Percentiles rank a stretch among this genome's conserved stretches.
Evolutionary conservation across 148 eudicot genomes (phyloP).

Genomic region (Cornus florida): DNA sequence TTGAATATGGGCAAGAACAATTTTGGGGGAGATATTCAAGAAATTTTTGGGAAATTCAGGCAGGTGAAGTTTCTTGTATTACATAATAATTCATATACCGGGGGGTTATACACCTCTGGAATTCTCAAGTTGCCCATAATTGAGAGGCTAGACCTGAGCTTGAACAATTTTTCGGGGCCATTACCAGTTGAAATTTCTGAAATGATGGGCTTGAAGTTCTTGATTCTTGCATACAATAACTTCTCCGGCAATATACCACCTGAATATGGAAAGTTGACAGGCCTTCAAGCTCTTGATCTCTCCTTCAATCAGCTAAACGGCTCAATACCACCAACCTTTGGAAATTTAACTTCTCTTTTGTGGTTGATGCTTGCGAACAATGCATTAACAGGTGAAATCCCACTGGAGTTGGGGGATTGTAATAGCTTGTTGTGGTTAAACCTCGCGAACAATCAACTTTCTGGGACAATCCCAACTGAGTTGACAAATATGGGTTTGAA

Average conservation of each 20-base stretch:
- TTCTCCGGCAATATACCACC: conserved; percentile 69
- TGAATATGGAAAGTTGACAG: conserved; percentile 56
- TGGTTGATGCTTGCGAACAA: conserved; percentile 97
- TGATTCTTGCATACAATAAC: conserved; percentile 62
- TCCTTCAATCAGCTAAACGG: conserved; percentile 70
- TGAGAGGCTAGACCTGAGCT: conserved; percentile 68
- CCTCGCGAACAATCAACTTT: conserved; percentile 64
- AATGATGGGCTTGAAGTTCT: conserved; percentile 50
- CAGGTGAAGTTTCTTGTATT: conserved; percentile 63
- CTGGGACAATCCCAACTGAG: conserved; percentile 60
- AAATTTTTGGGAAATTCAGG: conserved; percentile 57
- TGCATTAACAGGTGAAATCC: conserved; percentile 70
- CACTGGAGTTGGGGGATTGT: conserved; percentile 79
- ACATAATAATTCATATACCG: conserved; percentile 57
- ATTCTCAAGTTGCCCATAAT: conserved; percentile 54
- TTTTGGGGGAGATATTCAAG: conserved; percentile 64
- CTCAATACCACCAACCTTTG: conserved; percentile 66
- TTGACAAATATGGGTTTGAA: conserved; percentile 61
- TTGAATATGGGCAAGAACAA: conserved; percentile 70
- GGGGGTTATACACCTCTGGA: conserved; percentile 71
- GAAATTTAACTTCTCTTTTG: conserved; percentile 68
- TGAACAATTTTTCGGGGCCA: conserved; percentile 69
- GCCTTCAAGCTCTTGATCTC: conserved; percentile 80
- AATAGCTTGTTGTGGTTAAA: conserved; percentile 89
- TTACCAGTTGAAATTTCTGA: conserved; percentile 62